Evolutionary conservation across 306 rosid genomes (phyloP), one percentile per base, ranked within the genome.

Genomic region (Glycine soja): DNA sequence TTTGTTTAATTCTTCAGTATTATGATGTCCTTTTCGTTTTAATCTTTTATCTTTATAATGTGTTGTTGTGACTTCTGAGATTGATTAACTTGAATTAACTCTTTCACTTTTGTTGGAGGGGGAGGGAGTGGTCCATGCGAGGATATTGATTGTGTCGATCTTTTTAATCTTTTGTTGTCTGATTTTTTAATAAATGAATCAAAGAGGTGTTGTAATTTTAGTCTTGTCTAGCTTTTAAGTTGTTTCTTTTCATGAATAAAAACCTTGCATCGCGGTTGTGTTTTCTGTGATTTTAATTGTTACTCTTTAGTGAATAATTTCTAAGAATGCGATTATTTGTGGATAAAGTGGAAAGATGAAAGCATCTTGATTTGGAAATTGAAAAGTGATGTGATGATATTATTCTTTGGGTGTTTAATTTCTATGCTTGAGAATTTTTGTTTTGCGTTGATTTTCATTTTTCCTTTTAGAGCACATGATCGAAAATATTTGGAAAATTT

Each of bases 1-100:
- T 86, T 82, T 82, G 70, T 82, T 78, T 70, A 74, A 81, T 80
- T 75, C 59, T 38, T 73, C 75, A 74, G 42, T 57, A 61, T 24
- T 24, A 24, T 72, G 67, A 78, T 65, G 70, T 48, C 43, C 3
- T 72, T 56, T 59, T 47, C 3, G 8, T 32, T 36, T 47, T 51
- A 46, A 72, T 54, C 0, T 47, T 47, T 40, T 19, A 40, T 30
- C 63, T 51, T 77, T 8, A 38, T 32, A 0, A 24, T 24, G 5
- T 3, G 0, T 62, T 1, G 43, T 46, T 32, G 34, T 4, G 53
- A 42, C 30, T 24, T 24, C 2, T 24, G 30, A 24, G 30, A 24
- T 24, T 24, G 66, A 62, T 81, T 56, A 80, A 63, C 66, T 47
- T 48, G 30, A 65, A 54, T 46, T 51, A 71, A 81, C 71, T 43